Evolutionary conservation across 2,329 filamentous ascomycete species (phyloP).

Genomic region (Akanthomyces muscarius): DNA sequence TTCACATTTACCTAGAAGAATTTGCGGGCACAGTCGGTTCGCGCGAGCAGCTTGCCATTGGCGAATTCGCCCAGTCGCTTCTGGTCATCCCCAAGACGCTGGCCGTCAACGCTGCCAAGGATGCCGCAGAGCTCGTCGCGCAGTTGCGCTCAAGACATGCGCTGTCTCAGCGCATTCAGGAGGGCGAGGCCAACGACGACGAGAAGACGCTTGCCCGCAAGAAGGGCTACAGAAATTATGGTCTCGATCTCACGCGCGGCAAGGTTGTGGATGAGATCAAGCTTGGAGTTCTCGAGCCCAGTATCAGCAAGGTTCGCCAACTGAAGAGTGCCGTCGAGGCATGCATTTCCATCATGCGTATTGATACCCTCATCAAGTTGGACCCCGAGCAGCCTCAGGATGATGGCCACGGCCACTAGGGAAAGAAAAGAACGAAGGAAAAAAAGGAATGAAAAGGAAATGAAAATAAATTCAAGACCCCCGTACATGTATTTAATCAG

Average conservation of each 20-base stretch:
- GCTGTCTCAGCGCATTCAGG: slow-evolving; percentile 84
- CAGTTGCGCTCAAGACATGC: slow-evolving; percentile 93
- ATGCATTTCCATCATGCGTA: slow-evolving; percentile 98
- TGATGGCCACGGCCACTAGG: slow-evolving; percentile 81
- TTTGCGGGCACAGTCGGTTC: slow-evolving; percentile 97
- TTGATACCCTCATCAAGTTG: slow-evolving; percentile 97
- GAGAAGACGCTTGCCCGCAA: slow-evolving; percentile 87
- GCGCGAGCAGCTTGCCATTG: slow-evolving; percentile 94
- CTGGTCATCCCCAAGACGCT: slow-evolving; percentile 95
- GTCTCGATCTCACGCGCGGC: slow-evolving; percentile 82
- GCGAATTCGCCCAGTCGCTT: slow-evolving; percentile 92
- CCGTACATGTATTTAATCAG: slow-evolving; percentile 16
- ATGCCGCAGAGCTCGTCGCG: slow-evolving; percentile 89
- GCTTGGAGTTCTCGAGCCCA: slow-evolving; percentile 91
- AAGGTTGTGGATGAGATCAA: slow-evolving; percentile 93
- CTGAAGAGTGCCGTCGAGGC: slow-evolving; percentile 98
- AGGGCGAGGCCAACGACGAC: slow-evolving; percentile 78
- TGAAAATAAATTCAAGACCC: slow-evolving; percentile 19
- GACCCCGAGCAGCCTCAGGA: slow-evolving; percentile 80
- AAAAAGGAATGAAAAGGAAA: slow-evolving; percentile 22
- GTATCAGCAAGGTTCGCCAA: slow-evolving; percentile 97
- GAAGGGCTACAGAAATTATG: slow-evolving; percentile 99
- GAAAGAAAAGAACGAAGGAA: slow-evolving; percentile 14
- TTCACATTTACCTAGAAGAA: slow-evolving; percentile 98
- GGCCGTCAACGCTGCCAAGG: slow-evolving; percentile 94